Base-by-base conservation (phyloP, 1,284 basidiomycete species). In the Rhodotorula sp. region DNA sequence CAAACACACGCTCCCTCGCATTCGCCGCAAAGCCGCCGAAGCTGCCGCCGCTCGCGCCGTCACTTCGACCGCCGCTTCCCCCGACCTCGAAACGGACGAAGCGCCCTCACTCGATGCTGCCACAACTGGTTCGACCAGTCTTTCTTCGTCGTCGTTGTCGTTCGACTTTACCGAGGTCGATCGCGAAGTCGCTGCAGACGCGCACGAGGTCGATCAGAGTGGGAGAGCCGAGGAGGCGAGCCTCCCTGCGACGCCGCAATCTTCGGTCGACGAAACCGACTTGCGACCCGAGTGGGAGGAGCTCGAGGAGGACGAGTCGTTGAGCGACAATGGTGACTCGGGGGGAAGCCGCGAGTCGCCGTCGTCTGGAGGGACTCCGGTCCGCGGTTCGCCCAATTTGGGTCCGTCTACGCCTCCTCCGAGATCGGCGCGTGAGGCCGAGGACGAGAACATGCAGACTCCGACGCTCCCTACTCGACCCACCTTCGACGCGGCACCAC, bases 1-100 rank as follows among this genome's bases (percentile, higher is more conserved):
- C 67, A 77, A 76, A 58, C 73, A 76, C 61, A 76, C 71, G 47
- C 67, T 76, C 5, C 75, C 75, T 20, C 63, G 68, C 23, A 71
- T 75, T 7, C 56, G 62, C 3, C 70, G 69, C 48, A 69, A 68
- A 47, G 58, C 54, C 34, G 48, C 61, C 4, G n/a, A 56, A 26
- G 54, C 54, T 12, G 31, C 60, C 12, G 39, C 29, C 14, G 60
- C 58, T 3, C 43, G n/a, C 58, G n/a, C 43, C 23, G n/a, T 34
- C 60, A 29, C 64, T 5, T 26, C 60, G 0, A 26, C 49, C 12
- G 21, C 49, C 12, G 39, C 63, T 8, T 58, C 61, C n/a, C 58
- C 21, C 46, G 46, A 23, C 29, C 29, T 43, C 10, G 5, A 5
- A 21, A 6, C 23, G 49, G 48, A 8, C 29, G 58, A 59, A 15